Conservation (phyloP, 2,329 filamentous ascomycete genomes). For the Trichothecium sympodiale region DNA sequence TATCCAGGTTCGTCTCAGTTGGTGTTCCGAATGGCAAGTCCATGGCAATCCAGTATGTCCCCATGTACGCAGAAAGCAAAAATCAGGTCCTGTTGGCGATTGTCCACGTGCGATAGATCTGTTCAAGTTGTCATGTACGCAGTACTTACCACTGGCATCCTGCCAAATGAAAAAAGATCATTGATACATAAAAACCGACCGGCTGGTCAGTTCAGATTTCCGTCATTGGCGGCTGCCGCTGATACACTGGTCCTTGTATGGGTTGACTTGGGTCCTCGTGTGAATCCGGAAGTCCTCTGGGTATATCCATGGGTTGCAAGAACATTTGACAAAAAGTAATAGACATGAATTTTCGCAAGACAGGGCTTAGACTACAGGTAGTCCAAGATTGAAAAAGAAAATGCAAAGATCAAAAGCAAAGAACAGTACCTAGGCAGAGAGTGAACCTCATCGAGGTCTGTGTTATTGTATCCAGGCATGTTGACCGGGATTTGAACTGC, state of each 20-base stretch:
- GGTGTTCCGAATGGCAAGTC: no score
- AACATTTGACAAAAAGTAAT: slow-evolving; percentile 9
- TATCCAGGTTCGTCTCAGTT: no score
- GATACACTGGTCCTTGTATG: no score
- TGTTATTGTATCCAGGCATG: slow-evolving; percentile 42
- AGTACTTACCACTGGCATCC: slow-evolving; percentile 3
- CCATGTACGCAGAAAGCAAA: no score
- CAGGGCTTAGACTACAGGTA: slow-evolving; percentile 11
- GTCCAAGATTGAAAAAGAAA: slow-evolving; percentile 5
- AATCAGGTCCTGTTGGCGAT: no score
- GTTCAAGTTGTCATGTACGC: background rate
- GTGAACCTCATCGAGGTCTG: slow-evolving; percentile 48
- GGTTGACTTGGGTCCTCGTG: no score
- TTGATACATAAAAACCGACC: background rate
- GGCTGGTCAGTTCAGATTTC: background rate
- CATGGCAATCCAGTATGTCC: no score
- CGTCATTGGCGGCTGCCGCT: no score
- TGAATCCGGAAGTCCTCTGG: slow-evolving; percentile 1
- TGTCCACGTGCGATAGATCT: no score
- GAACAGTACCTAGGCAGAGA: slow-evolving; percentile 52
- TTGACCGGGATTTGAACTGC: slow-evolving; percentile 33
- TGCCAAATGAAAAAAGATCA: background rate
- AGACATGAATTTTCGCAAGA: slow-evolving; percentile 19
- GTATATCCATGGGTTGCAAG: slow-evolving; percentile 3
- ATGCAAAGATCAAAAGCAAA: slow-evolving; percentile 22